phyloP scores from a whole-genome alignment of 2,329 filamentous ascomycete species.

The Curvularia hawaiiensis region DNA sequence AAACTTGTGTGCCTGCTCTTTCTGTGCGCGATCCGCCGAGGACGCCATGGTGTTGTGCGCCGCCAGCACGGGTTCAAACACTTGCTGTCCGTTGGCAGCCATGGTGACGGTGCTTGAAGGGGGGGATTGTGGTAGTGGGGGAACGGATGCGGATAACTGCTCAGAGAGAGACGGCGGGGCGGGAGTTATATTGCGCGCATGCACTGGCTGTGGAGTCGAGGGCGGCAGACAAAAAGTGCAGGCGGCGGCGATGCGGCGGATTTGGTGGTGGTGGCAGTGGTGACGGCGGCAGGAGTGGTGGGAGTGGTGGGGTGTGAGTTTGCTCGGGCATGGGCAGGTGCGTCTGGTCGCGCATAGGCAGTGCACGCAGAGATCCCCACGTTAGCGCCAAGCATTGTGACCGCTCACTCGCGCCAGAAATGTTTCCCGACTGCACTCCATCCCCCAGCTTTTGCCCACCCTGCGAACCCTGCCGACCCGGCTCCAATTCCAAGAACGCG shows the following conservation, averaged over 20 bases:
- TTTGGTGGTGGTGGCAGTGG: slow-evolving; percentile 12
- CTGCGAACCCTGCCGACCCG: slow-evolving; percentile 5
- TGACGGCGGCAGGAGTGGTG: background rate
- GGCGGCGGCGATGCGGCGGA: slow-evolving; percentile 2
- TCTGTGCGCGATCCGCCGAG: slow-evolving; percentile 78
- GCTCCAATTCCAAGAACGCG: slow-evolving; percentile 10
- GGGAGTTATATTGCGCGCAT: slow-evolving; percentile 35
- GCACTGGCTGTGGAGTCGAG: slow-evolving; percentile 15
- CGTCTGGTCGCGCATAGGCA: slow-evolving; percentile 29
- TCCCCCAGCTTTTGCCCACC: slow-evolving; percentile 20
- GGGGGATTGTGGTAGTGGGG: slow-evolving; percentile 22
- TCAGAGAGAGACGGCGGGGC: slow-evolving; percentile 34
- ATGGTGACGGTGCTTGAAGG: slow-evolving; percentile 54
- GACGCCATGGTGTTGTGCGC: slow-evolving; percentile 91
- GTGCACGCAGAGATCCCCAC: slow-evolving; percentile 32
- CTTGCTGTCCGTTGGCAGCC: slow-evolving; percentile 71
- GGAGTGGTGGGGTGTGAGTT: slow-evolving; percentile 22
- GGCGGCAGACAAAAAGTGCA: slow-evolving; percentile 8
- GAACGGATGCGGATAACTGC: slow-evolving; percentile 30
- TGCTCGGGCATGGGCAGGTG: slow-evolving; percentile 29
- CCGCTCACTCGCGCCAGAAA: slow-evolving; percentile 32
- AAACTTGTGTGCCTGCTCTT: slow-evolving; percentile 89
- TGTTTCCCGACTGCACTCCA: slow-evolving; percentile 30
- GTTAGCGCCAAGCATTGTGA: slow-evolving; percentile 34
- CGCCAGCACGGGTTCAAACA: slow-evolving; percentile 82